These are phyloP conservation scores for Malbranchea cinnamomea DNA, from an alignment of 2,329 filamentous ascomycete genomes.

Conservation along the genomic window DNA sequence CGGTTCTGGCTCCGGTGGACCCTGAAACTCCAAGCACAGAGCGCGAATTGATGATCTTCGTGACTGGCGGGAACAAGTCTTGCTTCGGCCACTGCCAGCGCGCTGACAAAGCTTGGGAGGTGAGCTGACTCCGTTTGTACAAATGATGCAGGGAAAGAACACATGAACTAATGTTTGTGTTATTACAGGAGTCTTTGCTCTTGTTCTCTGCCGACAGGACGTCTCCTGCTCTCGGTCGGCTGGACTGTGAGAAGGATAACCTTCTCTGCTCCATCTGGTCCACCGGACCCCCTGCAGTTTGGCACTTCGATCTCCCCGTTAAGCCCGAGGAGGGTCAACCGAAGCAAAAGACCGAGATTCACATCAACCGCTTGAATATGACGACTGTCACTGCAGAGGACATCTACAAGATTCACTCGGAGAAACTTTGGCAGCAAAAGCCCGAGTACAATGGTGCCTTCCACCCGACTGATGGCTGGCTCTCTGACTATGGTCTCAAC, in stretches of 20 bases:
- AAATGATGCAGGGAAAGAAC: neutral
- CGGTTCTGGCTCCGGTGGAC: constrained; percentile 32
- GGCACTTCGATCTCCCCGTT: constrained; percentile 43
- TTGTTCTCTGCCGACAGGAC: constrained; percentile 39
- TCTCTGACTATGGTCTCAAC: constrained; percentile 38
- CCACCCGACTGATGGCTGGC: constrained; percentile 45
- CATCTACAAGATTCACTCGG: constrained; percentile 41
- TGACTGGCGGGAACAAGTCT: constrained; percentile 50
- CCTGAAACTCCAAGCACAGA: constrained; percentile 22
- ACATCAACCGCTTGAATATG: constrained; percentile 41
- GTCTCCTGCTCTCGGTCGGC: constrained; percentile 40
- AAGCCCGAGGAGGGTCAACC: constrained; percentile 35
- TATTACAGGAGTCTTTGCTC: constrained; percentile 34
- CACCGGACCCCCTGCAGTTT: constrained; percentile 39
- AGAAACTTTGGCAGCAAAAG: constrained; percentile 39
- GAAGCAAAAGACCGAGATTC: constrained; percentile 37
- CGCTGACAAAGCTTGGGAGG: constrained; percentile 38
- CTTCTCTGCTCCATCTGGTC: constrained; percentile 48
- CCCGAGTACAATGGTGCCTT: constrained; percentile 41
- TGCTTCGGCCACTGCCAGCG: constrained; percentile 45
- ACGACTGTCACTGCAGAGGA: constrained; percentile 42
- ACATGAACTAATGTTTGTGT: constrained; percentile 1
- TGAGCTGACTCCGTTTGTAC: constrained; percentile 15
- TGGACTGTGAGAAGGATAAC: constrained; percentile 45
- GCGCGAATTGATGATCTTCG: constrained; percentile 43